Percentiles rank a stretch among this genome's conserved stretches.
These are phyloP conservation scores for Cardiospermum halicacabum DNA, from an alignment of 345 rosid species.

Conservation along the genomic window DNA sequence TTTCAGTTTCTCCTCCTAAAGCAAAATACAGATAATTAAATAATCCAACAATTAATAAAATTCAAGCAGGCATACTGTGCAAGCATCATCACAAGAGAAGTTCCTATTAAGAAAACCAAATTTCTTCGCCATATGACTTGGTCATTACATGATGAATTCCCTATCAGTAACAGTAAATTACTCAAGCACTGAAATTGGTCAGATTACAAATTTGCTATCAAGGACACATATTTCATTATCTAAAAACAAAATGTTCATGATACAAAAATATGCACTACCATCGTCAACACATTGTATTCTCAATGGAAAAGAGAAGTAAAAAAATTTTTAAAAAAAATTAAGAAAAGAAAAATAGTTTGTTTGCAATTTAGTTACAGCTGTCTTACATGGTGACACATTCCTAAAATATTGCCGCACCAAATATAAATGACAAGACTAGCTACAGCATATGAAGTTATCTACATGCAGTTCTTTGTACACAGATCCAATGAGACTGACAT, in stretches of 20 bases:
- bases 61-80: slow-evolving; percentile 1
- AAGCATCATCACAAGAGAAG: neutral
- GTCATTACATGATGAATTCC: neutral
- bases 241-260: neutral
- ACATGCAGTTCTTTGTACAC: neutral
- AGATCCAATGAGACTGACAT: neutral
- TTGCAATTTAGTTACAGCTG: no score
- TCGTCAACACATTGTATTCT: no score
- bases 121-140: neutral
- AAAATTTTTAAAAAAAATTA: no score
- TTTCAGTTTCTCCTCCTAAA: slow-evolving; percentile 83
- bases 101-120: neutral
- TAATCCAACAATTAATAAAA: slow-evolving; percentile 1
- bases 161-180: neutral
- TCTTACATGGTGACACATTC: no score
- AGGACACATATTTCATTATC: neutral
- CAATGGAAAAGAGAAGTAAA: neutral
- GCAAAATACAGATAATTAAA: neutral
- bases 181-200: neutral
- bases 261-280: neutral
- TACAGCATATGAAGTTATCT: neutral
- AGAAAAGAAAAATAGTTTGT: no score
- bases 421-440: neutral
- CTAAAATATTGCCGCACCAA: neutral
- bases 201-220: neutral